Conservation (phyloP, 352 stramenopile genomes). For the Phytopythium vexans region DNA sequence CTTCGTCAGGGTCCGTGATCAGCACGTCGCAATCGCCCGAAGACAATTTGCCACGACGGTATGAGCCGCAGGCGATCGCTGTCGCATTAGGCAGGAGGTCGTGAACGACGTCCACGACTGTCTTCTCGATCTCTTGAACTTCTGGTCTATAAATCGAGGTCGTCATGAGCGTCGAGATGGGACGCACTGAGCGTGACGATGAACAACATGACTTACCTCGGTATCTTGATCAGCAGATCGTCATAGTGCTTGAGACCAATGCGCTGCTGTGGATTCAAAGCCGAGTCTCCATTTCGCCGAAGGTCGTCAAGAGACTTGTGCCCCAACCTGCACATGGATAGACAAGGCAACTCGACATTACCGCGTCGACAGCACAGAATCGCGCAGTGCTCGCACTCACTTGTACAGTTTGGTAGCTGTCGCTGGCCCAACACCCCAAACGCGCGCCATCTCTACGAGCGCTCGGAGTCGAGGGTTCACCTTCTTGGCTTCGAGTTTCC, state of each 20-base stretch:
- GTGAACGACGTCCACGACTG: constrained; percentile 67
- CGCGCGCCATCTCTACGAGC: constrained; percentile 60
- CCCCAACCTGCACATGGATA: constrained; percentile 26
- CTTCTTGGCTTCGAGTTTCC: constrained; percentile 83
- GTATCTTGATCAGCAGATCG: constrained; percentile 77
- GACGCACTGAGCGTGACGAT: neutral
- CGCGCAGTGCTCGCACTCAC: constrained; percentile 14
- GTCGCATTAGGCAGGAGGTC: constrained; percentile 57
- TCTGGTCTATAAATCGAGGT: constrained; percentile 39
- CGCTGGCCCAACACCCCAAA: constrained; percentile 77
- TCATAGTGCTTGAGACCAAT: constrained; percentile 82
- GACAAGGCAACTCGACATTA: neutral
- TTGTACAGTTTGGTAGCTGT: constrained; percentile 79
- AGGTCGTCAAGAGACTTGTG: constrained; percentile 67
- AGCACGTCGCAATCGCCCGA: constrained; percentile 82
- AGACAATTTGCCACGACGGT: constrained; percentile 63
- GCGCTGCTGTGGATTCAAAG: constrained; percentile 61
- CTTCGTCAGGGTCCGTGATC: constrained; percentile 65
- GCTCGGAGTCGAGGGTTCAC: constrained; percentile 48
- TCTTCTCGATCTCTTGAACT: constrained; percentile 70
- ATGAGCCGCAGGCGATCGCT: constrained; percentile 70
- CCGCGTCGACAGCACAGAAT: neutral
- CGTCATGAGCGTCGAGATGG: constrained; percentile 1
- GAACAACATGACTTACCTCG: constrained; percentile 23
- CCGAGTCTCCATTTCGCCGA: constrained; percentile 22